Base-by-base conservation (phyloP, 371 early-diverging fungal species). In the Mortierella sp. region DNA sequence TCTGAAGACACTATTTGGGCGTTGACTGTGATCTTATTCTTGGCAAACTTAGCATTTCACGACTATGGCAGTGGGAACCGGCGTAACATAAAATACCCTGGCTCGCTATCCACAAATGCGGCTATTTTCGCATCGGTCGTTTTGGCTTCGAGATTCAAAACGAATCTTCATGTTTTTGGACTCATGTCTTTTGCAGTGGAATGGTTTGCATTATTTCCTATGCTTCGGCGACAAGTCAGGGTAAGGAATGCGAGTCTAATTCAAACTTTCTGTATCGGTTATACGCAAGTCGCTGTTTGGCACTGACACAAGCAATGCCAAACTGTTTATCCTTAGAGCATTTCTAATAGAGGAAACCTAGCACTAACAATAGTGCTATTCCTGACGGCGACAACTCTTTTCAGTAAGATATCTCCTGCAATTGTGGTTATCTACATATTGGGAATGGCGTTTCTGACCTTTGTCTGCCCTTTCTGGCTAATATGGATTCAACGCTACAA, bases 1-100 rank as follows among this genome's bases (percentile, higher is more conserved):
- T 95, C 95, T 63, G 89, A 90, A 66, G 99, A 99, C 83, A 94
- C 98, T 0, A 97, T 99, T 32, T 99, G 96, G 94, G 97, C 98
- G 0, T 81, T 98, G 71, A 92, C 96, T 0, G 92, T 92, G 3
- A 86, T 93, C 10, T 87, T 96, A 61, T 95, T 99, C 73, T 78
- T 95, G 5, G 92, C 90, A 30, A 97, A 97, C 83, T 76, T 97
- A 43, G 84, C 96, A 5, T 97, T 97, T 70, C 95, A 96, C 76
- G 97, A 98, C 83, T 98, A 97, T 84, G 89, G 90, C 35, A 75
- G 73, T 24, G 70, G 73, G 45, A 76, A 78, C 54, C 24, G 70
- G 22, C 57, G 72, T 62, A 83, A 64, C 58, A 75, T 73, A 64
- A 91, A 96, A 66, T 97, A 96, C 73, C 97, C 98, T 1, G 97